These are phyloP conservation scores for Orbilia quercus DNA, from an alignment of 2,329 filamentous ascomycete species.

Conservation along the genomic window DNA sequence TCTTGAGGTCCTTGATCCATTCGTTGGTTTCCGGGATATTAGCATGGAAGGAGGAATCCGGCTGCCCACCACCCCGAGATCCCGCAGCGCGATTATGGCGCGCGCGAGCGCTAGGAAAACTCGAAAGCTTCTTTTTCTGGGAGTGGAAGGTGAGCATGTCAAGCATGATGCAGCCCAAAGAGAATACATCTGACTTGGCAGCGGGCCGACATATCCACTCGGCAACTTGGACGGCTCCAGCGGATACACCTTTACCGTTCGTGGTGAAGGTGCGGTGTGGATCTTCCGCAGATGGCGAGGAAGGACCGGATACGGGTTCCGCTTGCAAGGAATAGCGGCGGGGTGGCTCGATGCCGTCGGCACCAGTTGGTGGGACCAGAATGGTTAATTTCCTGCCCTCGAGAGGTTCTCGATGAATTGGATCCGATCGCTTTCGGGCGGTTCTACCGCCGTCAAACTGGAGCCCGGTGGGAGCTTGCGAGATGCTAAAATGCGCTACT, in stretches of 20 bases:
- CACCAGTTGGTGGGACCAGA: slow-evolving; percentile 29
- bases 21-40: slow-evolving; percentile 75
- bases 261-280: slow-evolving; percentile 59
- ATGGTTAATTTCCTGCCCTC: slow-evolving; percentile 33
- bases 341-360: slow-evolving; percentile 34
- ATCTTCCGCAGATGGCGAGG: slow-evolving; percentile 32
- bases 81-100: slow-evolving; percentile 68
- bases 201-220: slow-evolving; percentile 55
- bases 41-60: slow-evolving; percentile 77
- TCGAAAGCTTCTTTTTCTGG: slow-evolving; percentile 72
- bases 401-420: slow-evolving; percentile 9
- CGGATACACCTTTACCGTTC: slow-evolving; percentile 42
- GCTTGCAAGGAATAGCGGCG: slow-evolving; percentile 33
- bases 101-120: slow-evolving; percentile 75
- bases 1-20: slow-evolving; percentile 74
- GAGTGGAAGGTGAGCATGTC: slow-evolving; percentile 77
- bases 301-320: slow-evolving; percentile 3
- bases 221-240: slow-evolving; percentile 51
- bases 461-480: slow-evolving; percentile 41
- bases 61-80: slow-evolving; percentile 70
- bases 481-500: slow-evolving; percentile 54
- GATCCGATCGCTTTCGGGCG: slow-evolving; percentile 24
- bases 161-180: slow-evolving; percentile 77
- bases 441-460: slow-evolving; percentile 51
- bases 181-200: slow-evolving; percentile 74